Percentiles rank a stretch among this genome's conserved stretches.
These are phyloP conservation scores for Dactylorhiza incarnata DNA, from an alignment of 106 monocot species.

Conservation along the genomic window DNA sequence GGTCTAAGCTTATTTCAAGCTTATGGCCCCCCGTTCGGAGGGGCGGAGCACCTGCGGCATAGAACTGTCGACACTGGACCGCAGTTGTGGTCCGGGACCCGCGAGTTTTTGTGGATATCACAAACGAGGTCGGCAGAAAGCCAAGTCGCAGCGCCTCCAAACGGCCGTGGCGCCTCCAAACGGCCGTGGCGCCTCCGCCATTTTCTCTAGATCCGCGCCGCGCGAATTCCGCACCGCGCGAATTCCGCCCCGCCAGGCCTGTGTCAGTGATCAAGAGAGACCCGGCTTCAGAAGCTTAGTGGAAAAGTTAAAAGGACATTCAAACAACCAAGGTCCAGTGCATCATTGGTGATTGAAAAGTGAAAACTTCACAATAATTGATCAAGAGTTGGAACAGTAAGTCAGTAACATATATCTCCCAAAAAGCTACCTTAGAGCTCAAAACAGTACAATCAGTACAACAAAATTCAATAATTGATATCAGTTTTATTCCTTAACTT, in stretches of 20 bases:
- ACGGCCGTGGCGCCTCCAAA: no score
- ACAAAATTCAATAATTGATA: neutral
- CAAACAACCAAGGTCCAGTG: neutral
- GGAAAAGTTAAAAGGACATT: neutral
- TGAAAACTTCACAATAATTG: neutral
- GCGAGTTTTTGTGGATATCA: no score
- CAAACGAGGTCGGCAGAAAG: no score
- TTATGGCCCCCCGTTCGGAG: no score
- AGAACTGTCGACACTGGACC: no score
- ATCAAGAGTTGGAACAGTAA: neutral
- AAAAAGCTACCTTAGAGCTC: neutral
- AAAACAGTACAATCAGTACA: neutral
- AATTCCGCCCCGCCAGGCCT: neutral
- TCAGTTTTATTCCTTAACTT: neutral
- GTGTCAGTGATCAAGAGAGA: neutral
- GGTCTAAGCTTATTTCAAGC: neutral
- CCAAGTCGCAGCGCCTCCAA: no score
- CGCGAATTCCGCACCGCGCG: no score
- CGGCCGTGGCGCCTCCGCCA: no score
- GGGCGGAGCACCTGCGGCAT: no score
- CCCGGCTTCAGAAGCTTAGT: neutral
- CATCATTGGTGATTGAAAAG: neutral
- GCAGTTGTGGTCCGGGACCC: no score
- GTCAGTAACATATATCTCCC: neutral
- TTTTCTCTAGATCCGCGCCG: no score